A percentile compares a stretch with the other conserved stretches of the same genome.
Conservation (phyloP, 106 monocot genomes). For the Xerophyta viscosa region DNA sequence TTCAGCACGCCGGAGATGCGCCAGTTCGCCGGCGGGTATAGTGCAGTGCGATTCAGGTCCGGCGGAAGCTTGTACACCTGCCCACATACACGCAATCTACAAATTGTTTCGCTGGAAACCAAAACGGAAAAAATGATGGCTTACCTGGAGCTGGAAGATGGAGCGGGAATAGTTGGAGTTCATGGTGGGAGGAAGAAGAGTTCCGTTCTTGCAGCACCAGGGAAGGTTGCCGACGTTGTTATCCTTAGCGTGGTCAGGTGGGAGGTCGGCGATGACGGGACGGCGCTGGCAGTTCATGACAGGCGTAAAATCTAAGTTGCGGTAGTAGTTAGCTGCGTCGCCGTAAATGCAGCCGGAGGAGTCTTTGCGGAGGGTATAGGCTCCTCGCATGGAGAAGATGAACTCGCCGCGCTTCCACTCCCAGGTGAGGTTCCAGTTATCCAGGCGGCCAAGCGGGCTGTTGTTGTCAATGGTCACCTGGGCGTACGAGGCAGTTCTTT, state of each 20-base stretch:
- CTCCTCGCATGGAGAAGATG: slow-evolving; percentile 87
- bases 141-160: slow-evolving; percentile 59
- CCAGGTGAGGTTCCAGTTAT: slow-evolving; percentile 96
- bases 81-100: no score
- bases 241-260: slow-evolving; percentile 64
- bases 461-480: slow-evolving; percentile 85
- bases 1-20: slow-evolving; percentile 66
- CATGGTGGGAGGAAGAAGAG: slow-evolving; percentile 64
- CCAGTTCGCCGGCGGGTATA: slow-evolving; percentile 74
- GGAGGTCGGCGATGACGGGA: slow-evolving; percentile 72
- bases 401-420: slow-evolving; percentile 96
- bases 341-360: slow-evolving; percentile 66
- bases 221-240: slow-evolving; percentile 53
- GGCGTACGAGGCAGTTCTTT: no score
- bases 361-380: slow-evolving; percentile 68
- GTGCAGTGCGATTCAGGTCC: slow-evolving; percentile 72
- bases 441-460: slow-evolving; percentile 69
- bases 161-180: slow-evolving; percentile 32
- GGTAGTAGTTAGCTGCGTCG: slow-evolving; percentile 50
- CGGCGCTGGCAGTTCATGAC: slow-evolving; percentile 74
- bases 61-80: slow-evolving; percentile 81
- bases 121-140: no score
- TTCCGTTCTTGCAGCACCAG: slow-evolving; percentile 81
- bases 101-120: no score
- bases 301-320: slow-evolving; percentile 54